Evolutionary conservation across 495 filamentous ascomycete species (phyloP).

Genomic region (Oidiodendron maius): DNA sequence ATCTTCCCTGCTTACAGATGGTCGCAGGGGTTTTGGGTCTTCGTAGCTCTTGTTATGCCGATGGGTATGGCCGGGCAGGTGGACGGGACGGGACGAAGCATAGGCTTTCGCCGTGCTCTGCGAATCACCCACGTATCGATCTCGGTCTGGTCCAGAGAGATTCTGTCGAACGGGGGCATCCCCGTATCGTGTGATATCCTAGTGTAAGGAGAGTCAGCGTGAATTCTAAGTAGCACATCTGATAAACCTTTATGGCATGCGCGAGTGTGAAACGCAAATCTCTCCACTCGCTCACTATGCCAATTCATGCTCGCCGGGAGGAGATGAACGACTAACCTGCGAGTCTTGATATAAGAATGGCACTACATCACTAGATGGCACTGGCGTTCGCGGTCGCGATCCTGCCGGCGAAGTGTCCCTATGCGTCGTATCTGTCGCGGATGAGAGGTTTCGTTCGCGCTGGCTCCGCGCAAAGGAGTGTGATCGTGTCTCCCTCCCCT

Average conservation of each 20-base stretch:
- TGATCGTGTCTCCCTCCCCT: conserved; percentile 44
- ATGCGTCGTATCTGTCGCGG: conserved; percentile 49
- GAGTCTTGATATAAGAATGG: conserved; percentile 93
- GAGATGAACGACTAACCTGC: conserved; percentile 33
- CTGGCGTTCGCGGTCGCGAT: conserved; percentile 73
- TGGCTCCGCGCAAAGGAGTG: conserved; percentile 52
- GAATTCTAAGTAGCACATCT: too few relatives aligned
- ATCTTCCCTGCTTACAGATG: conserved; percentile 65
- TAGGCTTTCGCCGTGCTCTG: conserved; percentile 43
- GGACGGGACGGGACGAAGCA: conserved; percentile 41
- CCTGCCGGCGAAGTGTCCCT: conserved; percentile 60
- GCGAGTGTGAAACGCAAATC: too few relatives aligned
- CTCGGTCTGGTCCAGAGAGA: conserved; percentile 62
- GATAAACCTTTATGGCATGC: too few relatives aligned
- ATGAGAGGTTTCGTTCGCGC: conserved; percentile 72
- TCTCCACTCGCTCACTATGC: not conserved
- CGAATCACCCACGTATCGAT: conserved; percentile 49
- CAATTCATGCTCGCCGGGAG: not conserved
- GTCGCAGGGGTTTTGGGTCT: conserved; percentile 56
- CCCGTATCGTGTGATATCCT: conserved; percentile 77
- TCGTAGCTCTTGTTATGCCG: conserved; percentile 74
- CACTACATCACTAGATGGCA: conserved; percentile 88
- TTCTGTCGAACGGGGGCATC: conserved; percentile 75
- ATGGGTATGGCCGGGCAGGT: conserved; percentile 41
- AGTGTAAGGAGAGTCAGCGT: too few relatives aligned